Evolutionary conservation across 805 yeast genomes (phyloP), one percentile per base, ranked within the genome.

Genomic region (Kodamaea leandrae): DNA sequence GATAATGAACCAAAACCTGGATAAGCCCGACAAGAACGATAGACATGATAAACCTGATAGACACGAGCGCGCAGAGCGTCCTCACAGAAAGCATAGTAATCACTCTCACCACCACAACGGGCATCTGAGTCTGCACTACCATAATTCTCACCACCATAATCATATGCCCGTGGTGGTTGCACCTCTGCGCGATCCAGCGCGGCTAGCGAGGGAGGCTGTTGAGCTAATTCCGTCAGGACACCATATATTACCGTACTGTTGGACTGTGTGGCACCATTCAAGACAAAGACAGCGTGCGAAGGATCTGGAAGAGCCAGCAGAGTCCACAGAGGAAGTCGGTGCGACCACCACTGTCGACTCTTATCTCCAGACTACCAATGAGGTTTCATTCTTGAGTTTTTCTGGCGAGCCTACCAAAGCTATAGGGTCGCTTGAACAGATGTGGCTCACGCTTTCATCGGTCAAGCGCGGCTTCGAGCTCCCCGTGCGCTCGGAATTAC

Each of bases 211-310:
- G 28, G 66, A 63, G 17, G 58, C 63, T 5, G 51, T 66, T 33
- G 40, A 42, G 20, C 39, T 33, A n/a, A 52, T 55, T 9, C 63
- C 66, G 6, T 45, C 38, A 6, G 48, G 53, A 27, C 68, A 66
- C 48, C 74, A 72, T 48, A 55, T 63, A 8, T 58, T 73, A 43
- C 71, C 72, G 13, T 71, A 69, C 52, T 64, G 74, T 50, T 73
- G 78, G 78, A 64, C 74, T 21, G 56, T 72, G 45, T 73, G 78
- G 78, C 64, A 68, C 50, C 77, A 73, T 48, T 60, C 66, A 16
- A 49, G 76, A 42, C 60, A 57, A 39, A 44, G 38, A 20, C 50
- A 46, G 45, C 51, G 49, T 42, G 49, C 49, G 33, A 50, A 51
- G 26, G 47, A 46, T 3, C 50, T 47, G 10, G 40, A 43, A 29